A percentile compares a stretch with the other conserved stretches of the same genome.
phyloP scores from a whole-genome alignment of 768 basidiomycete species.

The Russula virescens region DNA sequence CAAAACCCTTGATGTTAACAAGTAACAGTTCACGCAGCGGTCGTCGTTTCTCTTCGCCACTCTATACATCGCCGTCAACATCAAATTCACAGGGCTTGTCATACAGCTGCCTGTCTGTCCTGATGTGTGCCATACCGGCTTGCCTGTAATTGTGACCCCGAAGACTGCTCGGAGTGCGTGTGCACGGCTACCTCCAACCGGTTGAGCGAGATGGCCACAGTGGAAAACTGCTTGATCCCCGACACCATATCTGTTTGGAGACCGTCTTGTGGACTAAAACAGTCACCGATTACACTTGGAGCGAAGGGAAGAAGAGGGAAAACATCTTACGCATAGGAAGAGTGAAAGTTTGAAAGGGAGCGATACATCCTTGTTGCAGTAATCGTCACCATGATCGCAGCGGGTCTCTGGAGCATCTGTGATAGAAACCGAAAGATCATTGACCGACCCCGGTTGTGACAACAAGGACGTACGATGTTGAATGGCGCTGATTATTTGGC shows the following conservation, averaged over 20 bases:
- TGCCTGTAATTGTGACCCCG: background rate
- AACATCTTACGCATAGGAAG: background rate
- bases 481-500: background rate
- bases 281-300: background rate
- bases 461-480: background rate
- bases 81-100: no score
- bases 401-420: slow-evolving; percentile 9
- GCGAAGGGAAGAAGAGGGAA: background rate
- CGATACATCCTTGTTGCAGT: slow-evolving; percentile 13
- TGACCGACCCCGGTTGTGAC: no score
- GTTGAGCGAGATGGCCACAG: background rate
- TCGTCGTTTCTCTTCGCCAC: no score
- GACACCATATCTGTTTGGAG: no score
- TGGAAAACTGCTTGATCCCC: background rate
- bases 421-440: background rate
- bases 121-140: no score
- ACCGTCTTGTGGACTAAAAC: background rate
- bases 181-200: background rate
- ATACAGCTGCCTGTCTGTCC: no score
- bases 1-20: no score
- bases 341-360: background rate
- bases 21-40: no score
- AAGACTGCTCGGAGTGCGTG: background rate
- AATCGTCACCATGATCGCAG: background rate
- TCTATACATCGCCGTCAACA: no score